Conservation (phyloP, 495 filamentous ascomycete species). For the Tuber microsphaerosporum region DNA sequence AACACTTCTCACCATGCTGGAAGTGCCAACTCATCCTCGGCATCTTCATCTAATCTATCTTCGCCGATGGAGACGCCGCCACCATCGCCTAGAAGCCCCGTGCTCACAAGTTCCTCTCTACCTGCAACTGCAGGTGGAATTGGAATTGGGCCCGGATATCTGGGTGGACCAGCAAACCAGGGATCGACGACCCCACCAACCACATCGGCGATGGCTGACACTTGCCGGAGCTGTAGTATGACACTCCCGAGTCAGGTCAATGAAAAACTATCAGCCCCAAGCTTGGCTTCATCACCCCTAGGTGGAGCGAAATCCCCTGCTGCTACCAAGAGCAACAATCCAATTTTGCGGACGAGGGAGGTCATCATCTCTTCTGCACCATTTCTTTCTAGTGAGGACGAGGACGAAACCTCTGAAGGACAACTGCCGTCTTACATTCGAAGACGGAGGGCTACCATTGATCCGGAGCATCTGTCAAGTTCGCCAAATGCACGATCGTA, state of each 20-base stretch:
- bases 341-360: slow-evolving; percentile 33
- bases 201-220: slow-evolving; percentile 54
- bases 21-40: slow-evolving; percentile 31
- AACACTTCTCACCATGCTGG: slow-evolving; percentile 32
- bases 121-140: slow-evolving; percentile 21
- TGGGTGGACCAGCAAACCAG: slow-evolving; percentile 35
- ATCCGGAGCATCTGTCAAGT: slow-evolving; percentile 32
- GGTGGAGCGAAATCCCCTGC: slow-evolving; percentile 25
- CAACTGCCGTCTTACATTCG: slow-evolving; percentile 41
- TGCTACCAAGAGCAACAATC: slow-evolving; percentile 14
- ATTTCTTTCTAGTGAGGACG: slow-evolving; percentile 27
- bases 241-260: slow-evolving; percentile 53
- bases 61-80: slow-evolving; percentile 50
- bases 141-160: slow-evolving; percentile 29
- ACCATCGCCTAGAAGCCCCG: slow-evolving; percentile 52
- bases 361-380: slow-evolving; percentile 26
- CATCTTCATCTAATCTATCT: slow-evolving; percentile 36
- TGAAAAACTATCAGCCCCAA: slow-evolving; percentile 35
- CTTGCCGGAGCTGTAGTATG: slow-evolving; percentile 57
- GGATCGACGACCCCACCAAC: slow-evolving; percentile 47
- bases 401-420: slow-evolving; percentile 29
- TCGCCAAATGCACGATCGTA: slow-evolving; percentile 50
- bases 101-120: slow-evolving; percentile 37
- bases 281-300: slow-evolving; percentile 13
- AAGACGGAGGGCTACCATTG: slow-evolving; percentile 47